Conservation (phyloP, 31 red algal species). For the Endocladia muricata region DNA sequence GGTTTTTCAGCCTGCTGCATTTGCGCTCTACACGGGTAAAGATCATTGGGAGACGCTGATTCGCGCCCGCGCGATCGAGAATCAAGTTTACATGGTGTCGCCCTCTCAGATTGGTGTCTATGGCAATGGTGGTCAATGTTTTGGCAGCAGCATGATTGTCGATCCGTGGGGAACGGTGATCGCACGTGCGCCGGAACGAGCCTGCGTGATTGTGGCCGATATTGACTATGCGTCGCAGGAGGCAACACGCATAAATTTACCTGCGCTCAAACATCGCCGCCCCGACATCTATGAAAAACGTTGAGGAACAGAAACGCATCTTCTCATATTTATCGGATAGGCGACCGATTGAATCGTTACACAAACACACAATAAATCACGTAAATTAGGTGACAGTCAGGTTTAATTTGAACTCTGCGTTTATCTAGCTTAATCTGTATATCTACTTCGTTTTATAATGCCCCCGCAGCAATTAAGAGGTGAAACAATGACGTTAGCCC, state of each 20-base stretch:
- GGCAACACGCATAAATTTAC: conserved; percentile 54
- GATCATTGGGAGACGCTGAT: conserved; percentile 95
- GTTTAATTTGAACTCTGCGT: no score
- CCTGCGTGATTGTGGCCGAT: conserved; percentile 39
- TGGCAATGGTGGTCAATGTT: conserved; percentile 34
- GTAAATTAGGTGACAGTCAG: no score
- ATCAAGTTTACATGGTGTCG: conserved; percentile 83
- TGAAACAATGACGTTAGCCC: no score
- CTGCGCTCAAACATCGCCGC: conserved; percentile 45
- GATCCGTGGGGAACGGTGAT: conserved; percentile 93
- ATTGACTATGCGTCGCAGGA: conserved; percentile 42
- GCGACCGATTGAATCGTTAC: no score
- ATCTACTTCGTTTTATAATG: no score
- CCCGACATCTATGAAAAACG: conserved; percentile 73
- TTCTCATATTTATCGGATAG: no score
- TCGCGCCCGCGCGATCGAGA: conserved; percentile 85
- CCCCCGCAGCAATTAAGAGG: no score
- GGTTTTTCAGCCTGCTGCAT: conserved; percentile 87
- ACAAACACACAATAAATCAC: no score
- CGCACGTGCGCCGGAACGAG: conserved; percentile 55
- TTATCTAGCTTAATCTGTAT: no score
- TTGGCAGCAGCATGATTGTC: conserved; percentile 81
- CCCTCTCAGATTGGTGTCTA: conserved; percentile 69
- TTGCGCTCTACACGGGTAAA: conserved; percentile 95
- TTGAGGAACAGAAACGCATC: no score